Percentiles rank a stretch among this genome's conserved stretches.
Conservation (phyloP, 345 rosid genomes). For the Eucalyptus microcorys region DNA sequence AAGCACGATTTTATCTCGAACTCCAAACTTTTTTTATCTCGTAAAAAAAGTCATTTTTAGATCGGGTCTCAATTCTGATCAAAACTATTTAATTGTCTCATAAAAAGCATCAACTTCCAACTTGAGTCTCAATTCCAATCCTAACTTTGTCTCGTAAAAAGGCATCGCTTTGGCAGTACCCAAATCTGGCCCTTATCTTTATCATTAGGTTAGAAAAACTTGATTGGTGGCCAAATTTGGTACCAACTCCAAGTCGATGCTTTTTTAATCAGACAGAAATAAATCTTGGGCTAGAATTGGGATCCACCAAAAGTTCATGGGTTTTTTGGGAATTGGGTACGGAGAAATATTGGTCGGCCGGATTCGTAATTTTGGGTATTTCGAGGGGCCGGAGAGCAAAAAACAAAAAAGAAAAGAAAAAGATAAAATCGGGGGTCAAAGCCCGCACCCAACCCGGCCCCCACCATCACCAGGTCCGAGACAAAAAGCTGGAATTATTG, state of each 20-base stretch:
- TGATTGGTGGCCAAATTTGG: background rate
- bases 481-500: background rate
- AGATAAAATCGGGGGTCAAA: background rate
- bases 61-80: rapidly evolving
- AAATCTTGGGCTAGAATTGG: background rate
- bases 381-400: background rate
- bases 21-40: too few relatives aligned
- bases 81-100: too few relatives aligned
- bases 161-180: background rate
- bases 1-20: too few relatives aligned
- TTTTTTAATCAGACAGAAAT: background rate
- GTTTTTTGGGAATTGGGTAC: background rate
- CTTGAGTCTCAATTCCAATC: too few relatives aligned
- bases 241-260: background rate
- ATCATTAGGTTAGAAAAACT: background rate
- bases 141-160: background rate
- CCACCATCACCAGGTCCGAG: background rate
- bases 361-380: background rate
- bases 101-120: too few relatives aligned
- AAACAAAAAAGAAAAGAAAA: background rate
- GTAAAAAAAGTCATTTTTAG: too few relatives aligned
- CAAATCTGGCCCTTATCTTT: background rate
- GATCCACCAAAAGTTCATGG: background rate
- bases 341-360: background rate
- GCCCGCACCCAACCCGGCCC: background rate